phyloP scores from a whole-genome alignment of 768 basidiomycete genomes.

The Hygrocybe coccinea region DNA sequence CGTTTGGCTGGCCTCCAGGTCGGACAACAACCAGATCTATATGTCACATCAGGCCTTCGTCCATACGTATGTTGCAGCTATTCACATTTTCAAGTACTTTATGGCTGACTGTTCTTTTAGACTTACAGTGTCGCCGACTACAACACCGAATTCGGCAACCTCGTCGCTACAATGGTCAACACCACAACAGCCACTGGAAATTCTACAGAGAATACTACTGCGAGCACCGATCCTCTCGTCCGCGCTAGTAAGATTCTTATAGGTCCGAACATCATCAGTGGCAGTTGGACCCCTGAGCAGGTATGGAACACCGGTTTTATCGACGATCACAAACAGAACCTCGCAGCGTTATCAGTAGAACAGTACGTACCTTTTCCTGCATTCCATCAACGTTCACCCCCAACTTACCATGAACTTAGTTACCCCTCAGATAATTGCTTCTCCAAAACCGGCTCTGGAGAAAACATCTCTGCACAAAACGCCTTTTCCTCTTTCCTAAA shows the following conservation, averaged over 20 bases:
- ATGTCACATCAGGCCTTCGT: slow-evolving; percentile 26
- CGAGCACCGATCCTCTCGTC: slow-evolving; percentile 15
- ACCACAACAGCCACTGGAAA: slow-evolving; percentile 23
- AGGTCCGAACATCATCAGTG: slow-evolving; percentile 59
- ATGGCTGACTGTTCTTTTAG: slow-evolving; percentile 10
- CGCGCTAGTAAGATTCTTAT: slow-evolving; percentile 44
- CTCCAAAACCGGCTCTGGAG: slow-evolving; percentile 42
- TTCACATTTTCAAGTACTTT: neutral
- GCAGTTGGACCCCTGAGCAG: slow-evolving; percentile 43
- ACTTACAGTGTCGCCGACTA: slow-evolving; percentile 42
- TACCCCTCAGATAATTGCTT: slow-evolving; percentile 60
- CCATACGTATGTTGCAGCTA: slow-evolving; percentile 19
- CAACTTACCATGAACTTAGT: slow-evolving; percentile 21
- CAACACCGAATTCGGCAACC: slow-evolving; percentile 42
- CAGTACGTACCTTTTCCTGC: slow-evolving; percentile 35
- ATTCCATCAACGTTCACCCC: too few relatives aligned
- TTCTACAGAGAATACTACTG: slow-evolving; percentile 17
- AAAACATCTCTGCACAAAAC: slow-evolving; percentile 35
- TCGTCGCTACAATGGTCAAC: slow-evolving; percentile 36
- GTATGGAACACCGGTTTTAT: slow-evolving; percentile 52
- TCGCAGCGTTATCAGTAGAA: slow-evolving; percentile 51
- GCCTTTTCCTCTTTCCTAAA: slow-evolving; percentile 53
- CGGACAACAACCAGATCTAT: slow-evolving; percentile 80
- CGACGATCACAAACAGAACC: slow-evolving; percentile 35
- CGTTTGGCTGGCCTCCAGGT: slow-evolving; percentile 64